Conservation (phyloP, 805 yeast genomes). For the Scheffersomyces lignosus region DNA sequence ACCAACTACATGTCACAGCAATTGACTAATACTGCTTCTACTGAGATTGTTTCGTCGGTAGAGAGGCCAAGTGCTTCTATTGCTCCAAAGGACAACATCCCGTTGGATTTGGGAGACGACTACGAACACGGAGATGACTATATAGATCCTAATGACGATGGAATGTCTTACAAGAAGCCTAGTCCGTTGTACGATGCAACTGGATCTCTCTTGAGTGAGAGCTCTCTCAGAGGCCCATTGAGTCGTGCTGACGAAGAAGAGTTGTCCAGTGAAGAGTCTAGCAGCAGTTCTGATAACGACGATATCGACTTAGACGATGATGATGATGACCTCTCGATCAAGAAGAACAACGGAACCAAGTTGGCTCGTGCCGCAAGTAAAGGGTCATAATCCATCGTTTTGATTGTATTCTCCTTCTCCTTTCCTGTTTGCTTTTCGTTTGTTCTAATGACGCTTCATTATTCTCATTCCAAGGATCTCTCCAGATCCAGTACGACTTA, state of each 20-base stretch:
- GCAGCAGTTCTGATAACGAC: constrained; percentile 30
- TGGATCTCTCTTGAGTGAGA: constrained; percentile 9
- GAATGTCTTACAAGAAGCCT: constrained; percentile 65
- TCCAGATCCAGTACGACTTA: too few species aligned
- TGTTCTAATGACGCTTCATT: too few species aligned
- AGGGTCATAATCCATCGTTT: too few species aligned
- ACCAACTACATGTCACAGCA: constrained; percentile 78
- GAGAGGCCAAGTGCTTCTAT: constrained; percentile 16
- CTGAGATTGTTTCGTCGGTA: constrained; percentile 33
- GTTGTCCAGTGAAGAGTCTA: constrained; percentile 30
- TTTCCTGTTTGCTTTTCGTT: too few species aligned
- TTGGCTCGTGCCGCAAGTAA: constrained; percentile 44
- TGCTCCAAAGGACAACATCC: background rate
- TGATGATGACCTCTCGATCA: constrained; percentile 12
- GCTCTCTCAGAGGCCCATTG: too few species aligned
- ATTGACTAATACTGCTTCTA: constrained; percentile 52
- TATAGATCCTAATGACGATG: constrained; percentile 80
- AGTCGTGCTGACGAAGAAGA: constrained; percentile 17
- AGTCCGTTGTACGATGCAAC: constrained; percentile 59
- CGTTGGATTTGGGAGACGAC: constrained; percentile 14
- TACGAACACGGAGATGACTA: constrained; percentile 63
- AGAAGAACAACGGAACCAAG: constrained; percentile 19
- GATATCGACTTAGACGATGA: constrained; percentile 23
- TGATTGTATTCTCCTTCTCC: too few species aligned
- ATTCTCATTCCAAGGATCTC: too few species aligned